These are phyloP conservation scores for Aureobasidium sp. DNA, from an alignment of 2,329 filamentous ascomycete genomes.

Conservation along the genomic window DNA sequence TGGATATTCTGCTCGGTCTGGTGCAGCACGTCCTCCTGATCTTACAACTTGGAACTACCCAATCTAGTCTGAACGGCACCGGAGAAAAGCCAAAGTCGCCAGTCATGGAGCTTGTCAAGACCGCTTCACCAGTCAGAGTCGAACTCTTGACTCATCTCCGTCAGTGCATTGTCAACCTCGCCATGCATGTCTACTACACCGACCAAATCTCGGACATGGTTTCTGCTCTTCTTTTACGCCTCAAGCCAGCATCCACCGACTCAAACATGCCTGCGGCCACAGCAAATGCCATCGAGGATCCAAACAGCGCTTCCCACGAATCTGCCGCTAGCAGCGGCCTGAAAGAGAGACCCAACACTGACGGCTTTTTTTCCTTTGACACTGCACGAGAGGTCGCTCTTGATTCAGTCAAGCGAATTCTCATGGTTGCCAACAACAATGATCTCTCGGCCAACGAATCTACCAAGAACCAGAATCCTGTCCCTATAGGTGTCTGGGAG, in stretches of 20 bases:
- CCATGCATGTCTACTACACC: constrained; percentile 92
- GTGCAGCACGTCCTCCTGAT: constrained; percentile 76
- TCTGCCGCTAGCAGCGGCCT: constrained; percentile 43
- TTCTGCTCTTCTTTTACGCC: constrained; percentile 64
- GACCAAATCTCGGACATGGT: constrained; percentile 97
- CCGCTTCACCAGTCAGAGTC: constrained; percentile 48
- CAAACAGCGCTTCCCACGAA: constrained; percentile 41
- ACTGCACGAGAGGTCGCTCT: constrained; percentile 60
- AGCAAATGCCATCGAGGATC: constrained; percentile 46
- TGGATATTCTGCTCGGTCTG: constrained; percentile 83
- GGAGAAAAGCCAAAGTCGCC: constrained; percentile 12
- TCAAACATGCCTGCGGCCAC: constrained; percentile 15
- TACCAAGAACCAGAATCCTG: constrained; percentile 52
- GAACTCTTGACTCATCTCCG: constrained; percentile 66
- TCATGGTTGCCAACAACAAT: constrained; percentile 64
- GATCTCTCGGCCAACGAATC: constrained; percentile 45
- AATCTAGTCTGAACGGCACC: background rate
- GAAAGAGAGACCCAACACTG: constrained; percentile 47
- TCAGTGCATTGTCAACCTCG: constrained; percentile 79
- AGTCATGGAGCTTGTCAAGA: constrained; percentile 37
- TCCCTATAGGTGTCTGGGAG: constrained; percentile 83
- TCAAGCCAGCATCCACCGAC: constrained; percentile 54
- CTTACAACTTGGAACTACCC: constrained; percentile 52
- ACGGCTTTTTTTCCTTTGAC: constrained; percentile 57
- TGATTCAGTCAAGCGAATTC: constrained; percentile 71